These are phyloP conservation scores for Chlorella sp. DNA, from an alignment of 139 green algal genomes.

Conservation along the genomic window DNA sequence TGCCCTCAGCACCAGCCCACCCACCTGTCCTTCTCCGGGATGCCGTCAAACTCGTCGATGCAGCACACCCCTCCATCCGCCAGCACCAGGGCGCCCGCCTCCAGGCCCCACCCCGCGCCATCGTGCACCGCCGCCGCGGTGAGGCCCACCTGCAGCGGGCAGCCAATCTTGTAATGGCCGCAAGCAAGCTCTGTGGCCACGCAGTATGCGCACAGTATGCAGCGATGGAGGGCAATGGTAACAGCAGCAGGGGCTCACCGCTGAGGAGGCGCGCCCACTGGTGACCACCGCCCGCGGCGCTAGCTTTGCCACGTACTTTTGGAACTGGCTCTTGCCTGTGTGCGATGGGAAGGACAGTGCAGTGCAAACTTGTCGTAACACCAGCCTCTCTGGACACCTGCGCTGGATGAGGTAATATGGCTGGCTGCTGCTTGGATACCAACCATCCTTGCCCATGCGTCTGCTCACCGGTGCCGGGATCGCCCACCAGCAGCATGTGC, in stretches of 20 bases:
- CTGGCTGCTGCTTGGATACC: no score
- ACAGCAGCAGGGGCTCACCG: no score
- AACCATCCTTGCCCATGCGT: no score
- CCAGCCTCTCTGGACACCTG: no score
- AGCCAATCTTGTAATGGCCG: no score
- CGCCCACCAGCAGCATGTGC: constrained; percentile 92
- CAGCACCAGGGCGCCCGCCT: constrained; percentile 84
- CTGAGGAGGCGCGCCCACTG: constrained; percentile 69
- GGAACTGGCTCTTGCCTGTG: constrained; percentile 81
- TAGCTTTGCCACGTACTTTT: constrained; percentile 78
- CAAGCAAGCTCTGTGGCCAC: no score
- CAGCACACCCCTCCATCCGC: constrained; percentile 91
- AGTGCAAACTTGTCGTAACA: no score
- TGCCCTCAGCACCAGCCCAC: background rate
- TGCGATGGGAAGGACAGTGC: no score
- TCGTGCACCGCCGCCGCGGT: constrained; percentile 87
- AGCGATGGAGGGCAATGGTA: no score
- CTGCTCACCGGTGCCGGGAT: constrained; percentile 84
- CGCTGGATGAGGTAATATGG: no score
- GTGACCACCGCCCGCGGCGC: constrained; percentile 76
- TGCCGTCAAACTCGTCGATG: constrained; percentile 91
- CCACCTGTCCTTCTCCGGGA: constrained; percentile 75
- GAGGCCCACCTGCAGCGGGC: constrained; percentile 70
- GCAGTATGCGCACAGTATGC: no score
- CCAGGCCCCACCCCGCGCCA: constrained; percentile 78